Conservation (phyloP, 129 eudicot species). For the Flaveria bidentis region DNA sequence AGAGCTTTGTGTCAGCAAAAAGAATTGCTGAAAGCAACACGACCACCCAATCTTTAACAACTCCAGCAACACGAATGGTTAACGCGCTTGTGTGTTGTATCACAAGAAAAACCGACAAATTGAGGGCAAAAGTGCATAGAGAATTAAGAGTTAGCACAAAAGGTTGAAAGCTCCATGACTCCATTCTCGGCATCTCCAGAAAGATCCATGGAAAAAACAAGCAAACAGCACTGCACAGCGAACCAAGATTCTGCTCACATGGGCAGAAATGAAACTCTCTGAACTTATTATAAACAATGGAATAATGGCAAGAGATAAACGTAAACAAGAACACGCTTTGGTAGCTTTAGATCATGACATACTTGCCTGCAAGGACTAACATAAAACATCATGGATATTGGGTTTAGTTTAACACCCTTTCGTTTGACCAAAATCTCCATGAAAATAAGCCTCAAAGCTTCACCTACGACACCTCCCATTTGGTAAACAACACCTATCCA, state of each 20-base stretch:
- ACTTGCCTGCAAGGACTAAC: slow-evolving; percentile 96
- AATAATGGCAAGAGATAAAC: background rate
- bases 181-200: slow-evolving; percentile 82
- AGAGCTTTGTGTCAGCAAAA: slow-evolving; percentile 84
- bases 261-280: slow-evolving; percentile 16
- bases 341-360: slow-evolving; percentile 3
- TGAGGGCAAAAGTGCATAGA: slow-evolving; percentile 80
- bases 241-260: slow-evolving; percentile 32
- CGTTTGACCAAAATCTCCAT: slow-evolving; percentile 86
- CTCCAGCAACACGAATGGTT: slow-evolving; percentile 93
- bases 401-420: slow-evolving; percentile 78
- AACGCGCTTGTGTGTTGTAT: slow-evolving; percentile 85
- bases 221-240: slow-evolving; percentile 75
- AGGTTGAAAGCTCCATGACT: slow-evolving; percentile 74
- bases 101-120: slow-evolving; percentile 80
- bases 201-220: slow-evolving; percentile 86
- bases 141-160: slow-evolving; percentile 67
- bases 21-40: slow-evolving; percentile 76
- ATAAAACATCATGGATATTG: slow-evolving; percentile 81
- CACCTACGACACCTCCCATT: slow-evolving; percentile 96
- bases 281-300: slow-evolving; percentile 22
- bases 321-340: slow-evolving; percentile 12
- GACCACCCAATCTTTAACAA: slow-evolving; percentile 93
- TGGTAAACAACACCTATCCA: slow-evolving; percentile 95
- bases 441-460: slow-evolving; percentile 83